phyloP scores from a whole-genome alignment of 2,329 filamentous ascomycete species.

The Pezicula carpinea region DNA sequence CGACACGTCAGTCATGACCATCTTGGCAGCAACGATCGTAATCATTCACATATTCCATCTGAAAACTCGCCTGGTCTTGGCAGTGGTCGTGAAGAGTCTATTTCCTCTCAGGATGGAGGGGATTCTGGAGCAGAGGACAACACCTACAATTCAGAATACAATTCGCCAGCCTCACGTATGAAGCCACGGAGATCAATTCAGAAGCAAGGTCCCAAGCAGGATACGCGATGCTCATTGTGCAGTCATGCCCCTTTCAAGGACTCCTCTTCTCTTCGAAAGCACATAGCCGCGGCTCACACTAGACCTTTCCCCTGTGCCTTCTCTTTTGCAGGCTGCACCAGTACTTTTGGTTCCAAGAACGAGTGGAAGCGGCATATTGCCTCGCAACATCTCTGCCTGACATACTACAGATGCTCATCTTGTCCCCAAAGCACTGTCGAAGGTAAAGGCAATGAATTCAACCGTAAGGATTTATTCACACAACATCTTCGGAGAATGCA shows the following conservation, averaged over 20 bases:
- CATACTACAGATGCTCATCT: conserved; percentile 59
- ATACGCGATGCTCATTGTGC: conserved; percentile 57
- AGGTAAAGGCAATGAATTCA: conserved; percentile 68
- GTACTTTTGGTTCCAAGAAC: conserved; percentile 88
- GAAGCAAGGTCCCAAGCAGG: conserved; percentile 45
- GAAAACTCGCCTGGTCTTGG: conserved; percentile 27
- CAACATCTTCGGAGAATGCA: conserved; percentile 96
- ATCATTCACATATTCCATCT: conserved; percentile 26
- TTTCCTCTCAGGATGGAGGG: conserved; percentile 33
- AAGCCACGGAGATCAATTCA: conserved; percentile 29
- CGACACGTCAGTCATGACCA: conserved; percentile 48
- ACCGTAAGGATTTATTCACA: conserved; percentile 92
- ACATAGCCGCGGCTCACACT: conserved; percentile 64
- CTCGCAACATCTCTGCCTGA: conserved; percentile 77
- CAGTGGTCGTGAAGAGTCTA: conserved; percentile 36
- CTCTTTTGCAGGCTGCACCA: conserved; percentile 74
- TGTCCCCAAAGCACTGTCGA: conserved; percentile 51
- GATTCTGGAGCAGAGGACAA: conserved; percentile 38
- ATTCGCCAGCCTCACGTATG: conserved; percentile 26
- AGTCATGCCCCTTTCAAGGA: conserved; percentile 64
- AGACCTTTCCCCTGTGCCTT: conserved; percentile 83
- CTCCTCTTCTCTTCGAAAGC: conserved; percentile 60
- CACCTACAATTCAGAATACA: conserved; percentile 28
- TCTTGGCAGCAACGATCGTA: conserved; percentile 22
- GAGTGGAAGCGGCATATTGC: conserved; percentile 96